These are phyloP conservation scores for Adansonia digitata DNA, from an alignment of 345 rosid genomes.

Conservation along the genomic window DNA sequence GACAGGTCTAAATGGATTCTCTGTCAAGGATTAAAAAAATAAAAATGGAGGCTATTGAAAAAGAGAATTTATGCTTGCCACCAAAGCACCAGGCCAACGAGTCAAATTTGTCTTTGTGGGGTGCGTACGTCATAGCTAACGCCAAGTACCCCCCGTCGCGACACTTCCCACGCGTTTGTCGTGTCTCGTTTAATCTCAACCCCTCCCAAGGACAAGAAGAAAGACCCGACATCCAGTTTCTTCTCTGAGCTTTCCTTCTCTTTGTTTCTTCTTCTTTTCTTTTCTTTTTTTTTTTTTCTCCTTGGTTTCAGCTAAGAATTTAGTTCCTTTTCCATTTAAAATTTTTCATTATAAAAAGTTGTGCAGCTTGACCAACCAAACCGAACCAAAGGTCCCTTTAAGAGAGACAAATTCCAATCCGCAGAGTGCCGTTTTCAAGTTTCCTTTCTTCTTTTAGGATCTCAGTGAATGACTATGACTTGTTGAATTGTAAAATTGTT, in stretches of 20 bases:
- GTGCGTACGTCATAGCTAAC: background rate
- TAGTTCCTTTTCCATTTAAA: background rate
- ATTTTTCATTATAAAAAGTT: background rate
- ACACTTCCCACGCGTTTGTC: background rate
- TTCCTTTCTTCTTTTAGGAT: background rate
- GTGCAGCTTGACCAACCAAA: background rate
- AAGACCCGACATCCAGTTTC: background rate
- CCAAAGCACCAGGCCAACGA: too few relatives aligned
- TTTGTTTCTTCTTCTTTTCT: background rate
- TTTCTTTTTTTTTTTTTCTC: background rate
- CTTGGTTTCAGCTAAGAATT: background rate
- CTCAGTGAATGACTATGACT: background rate
- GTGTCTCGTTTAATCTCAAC: background rate
- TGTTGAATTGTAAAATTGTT: background rate
- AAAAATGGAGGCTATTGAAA: too few relatives aligned
- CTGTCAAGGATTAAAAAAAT: too few relatives aligned
- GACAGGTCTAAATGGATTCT: too few relatives aligned
- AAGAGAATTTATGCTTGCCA: background rate
- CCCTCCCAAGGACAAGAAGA: background rate
- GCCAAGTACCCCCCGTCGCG: background rate
- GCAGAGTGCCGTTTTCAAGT: slow-evolving; percentile 3
- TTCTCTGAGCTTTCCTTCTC: slow-evolving; percentile 4
- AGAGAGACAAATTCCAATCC: background rate
- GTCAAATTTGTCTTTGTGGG: background rate
- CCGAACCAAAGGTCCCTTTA: background rate